A percentile compares a stretch with the other conserved stretches of the same genome.
phyloP scores from a whole-genome alignment of 495 filamentous ascomycete genomes.

The Neurospora tetraspora region DNA sequence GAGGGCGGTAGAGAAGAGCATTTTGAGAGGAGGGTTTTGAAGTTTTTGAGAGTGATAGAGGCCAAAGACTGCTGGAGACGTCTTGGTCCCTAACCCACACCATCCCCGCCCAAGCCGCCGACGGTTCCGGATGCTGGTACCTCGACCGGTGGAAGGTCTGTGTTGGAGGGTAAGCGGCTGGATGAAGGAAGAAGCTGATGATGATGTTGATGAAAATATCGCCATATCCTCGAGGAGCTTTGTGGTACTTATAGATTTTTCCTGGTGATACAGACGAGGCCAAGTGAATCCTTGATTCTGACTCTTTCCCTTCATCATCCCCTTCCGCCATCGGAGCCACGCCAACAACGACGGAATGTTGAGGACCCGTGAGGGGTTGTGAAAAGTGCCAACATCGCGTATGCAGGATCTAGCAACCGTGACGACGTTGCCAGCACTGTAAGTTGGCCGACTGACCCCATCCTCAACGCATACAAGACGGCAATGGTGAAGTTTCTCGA shows the following conservation, averaged over 20 bases:
- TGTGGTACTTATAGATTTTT: neutral
- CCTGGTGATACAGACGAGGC: neutral
- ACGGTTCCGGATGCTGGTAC: constrained; percentile 3
- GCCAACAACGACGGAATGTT: neutral
- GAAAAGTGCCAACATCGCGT: neutral
- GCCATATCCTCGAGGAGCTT: neutral
- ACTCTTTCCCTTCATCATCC: neutral
- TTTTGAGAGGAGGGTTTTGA: neutral
- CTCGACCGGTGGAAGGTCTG: constrained; percentile 2
- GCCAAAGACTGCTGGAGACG: neutral
- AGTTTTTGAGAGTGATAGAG: neutral
- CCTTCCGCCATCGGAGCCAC: neutral
- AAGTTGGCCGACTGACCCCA: neutral
- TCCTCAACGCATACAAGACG: neutral
- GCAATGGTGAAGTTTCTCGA: neutral
- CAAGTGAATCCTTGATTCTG: neutral
- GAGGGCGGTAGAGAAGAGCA: neutral
- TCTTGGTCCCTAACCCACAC: neutral
- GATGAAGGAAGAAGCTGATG: neutral
- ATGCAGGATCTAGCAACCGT: neutral
- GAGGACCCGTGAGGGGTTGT: neutral
- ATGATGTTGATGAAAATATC: neutral
- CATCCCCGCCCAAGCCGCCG: neutral
- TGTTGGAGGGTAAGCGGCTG: neutral
- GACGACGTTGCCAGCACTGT: neutral